Evolutionary conservation across 2,329 filamentous ascomycete genomes (phyloP), one percentile per base, ranked within the genome.

Genomic region (Biscogniauxia sp.): DNA sequence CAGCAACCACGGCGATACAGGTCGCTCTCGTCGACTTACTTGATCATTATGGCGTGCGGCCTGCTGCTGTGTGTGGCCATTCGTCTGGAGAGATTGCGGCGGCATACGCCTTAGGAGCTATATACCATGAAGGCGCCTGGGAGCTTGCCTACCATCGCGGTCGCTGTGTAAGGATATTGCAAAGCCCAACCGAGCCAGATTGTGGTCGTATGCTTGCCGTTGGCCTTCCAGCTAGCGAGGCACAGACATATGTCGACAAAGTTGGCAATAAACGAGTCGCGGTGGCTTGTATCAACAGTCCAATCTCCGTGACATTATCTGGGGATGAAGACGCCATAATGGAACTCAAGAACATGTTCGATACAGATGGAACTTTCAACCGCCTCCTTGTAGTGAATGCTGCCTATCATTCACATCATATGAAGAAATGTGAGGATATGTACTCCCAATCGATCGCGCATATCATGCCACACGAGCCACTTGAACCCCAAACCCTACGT

Each of bases 401-500:
- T 20, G 68, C 66, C 9, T 70, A 74, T 53, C 73, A 75, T 53
- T 75, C 73, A 0, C 67, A 72, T 28, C 74, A 76, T 51, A 76
- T 77, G 74, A 57, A 58, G 1, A 65, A 65, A 2, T 66, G 74
- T 11, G 69, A 69, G 11, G 50, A 45, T 1, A 37, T 58, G 3
- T 76, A 75, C 60, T 55, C 68, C 26, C 23, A 61, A 5, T 63
- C 64, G n/a, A 65, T 73, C 23, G 23, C 23, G 23, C 23, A 23
- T 23, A 23, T 23, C 23, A 23, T 23, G 5, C 23, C 23, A n/a
- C 45, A 50, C 17, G 17, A 50, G 45, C 45, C 45, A 50, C 17
- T 23, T 23, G 23, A 23, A 2, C 23, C 23, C 23, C 2, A 5
- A 23, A 5, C 23, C 23, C 23, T 23, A 23, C 23, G 23, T 23